A percentile compares a stretch with the other conserved stretches of the same genome.
Conservation (phyloP, 805 yeast species). For the Ogataea neopini region DNA sequence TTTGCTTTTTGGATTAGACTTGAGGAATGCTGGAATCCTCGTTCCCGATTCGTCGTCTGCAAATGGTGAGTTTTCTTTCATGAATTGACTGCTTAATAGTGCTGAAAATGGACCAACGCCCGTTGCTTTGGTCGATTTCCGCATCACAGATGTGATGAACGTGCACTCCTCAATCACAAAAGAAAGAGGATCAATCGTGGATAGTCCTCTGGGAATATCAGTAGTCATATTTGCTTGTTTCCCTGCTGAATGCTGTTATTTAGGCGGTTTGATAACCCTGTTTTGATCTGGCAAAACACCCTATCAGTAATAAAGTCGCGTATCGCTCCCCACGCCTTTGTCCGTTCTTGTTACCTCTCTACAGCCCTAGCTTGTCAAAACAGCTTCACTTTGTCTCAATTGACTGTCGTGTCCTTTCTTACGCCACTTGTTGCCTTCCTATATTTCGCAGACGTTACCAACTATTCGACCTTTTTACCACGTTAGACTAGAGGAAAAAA, state of each 20-base stretch:
- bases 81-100: conserved; percentile 60
- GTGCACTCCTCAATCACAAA: conserved; percentile 88
- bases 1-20: conserved; percentile 31
- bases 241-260: neutral
- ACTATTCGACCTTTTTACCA: conserved; percentile 1
- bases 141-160: conserved; percentile 82
- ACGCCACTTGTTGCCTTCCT: neutral
- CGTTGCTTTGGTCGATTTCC: conserved; percentile 76
- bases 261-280: conserved; percentile 4
- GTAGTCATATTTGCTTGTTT: neutral
- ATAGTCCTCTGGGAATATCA: conserved; percentile 3
- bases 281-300: conserved; percentile 7
- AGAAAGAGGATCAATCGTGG: conserved; percentile 72
- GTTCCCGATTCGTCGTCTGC: conserved; percentile 32
- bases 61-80: conserved; percentile 31
- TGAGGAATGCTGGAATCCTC: conserved; percentile 29
- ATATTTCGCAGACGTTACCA: neutral
- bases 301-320: neutral
- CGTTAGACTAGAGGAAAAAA: conserved; percentile 4
- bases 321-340: neutral
- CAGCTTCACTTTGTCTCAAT: neutral
- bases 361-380: neutral
- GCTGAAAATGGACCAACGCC: conserved; percentile 75
- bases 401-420: neutral
- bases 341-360: neutral